Evolutionary conservation across 177 flowering plant species (phyloP), one percentile per base, ranked within the genome.

Genomic region (Vitis hybrid): DNA sequence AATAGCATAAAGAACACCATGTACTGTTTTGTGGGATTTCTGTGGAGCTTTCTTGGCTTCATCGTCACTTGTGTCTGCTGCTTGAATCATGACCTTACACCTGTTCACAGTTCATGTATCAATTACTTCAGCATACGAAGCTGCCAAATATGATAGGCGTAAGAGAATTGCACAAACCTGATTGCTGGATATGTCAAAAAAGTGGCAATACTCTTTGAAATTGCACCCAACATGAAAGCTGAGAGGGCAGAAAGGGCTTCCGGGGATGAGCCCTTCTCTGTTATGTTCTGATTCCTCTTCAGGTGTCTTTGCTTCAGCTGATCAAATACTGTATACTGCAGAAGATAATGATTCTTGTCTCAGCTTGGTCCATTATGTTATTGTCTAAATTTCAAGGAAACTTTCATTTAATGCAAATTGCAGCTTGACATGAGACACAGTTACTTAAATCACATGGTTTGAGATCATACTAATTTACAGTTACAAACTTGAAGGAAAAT

Each of bases 11-110:
- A 80, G 18, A 11, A 80, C 75, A 39, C 74, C 77, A 20, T 70
- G 20, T 13, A 82, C 1, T 45, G 86, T 80, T 73, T 80, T 82
- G 10, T 62, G 59, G 49, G 76, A 52, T 64, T 72, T 84, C 58
- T 1, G 68, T 22, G 13, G 59, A 16, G 52, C 13, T 70, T 73
- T 77, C 65, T 72, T 69, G 11, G 61, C 70, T 60, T 15, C 71
- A 20, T 75, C 79, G 7, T 79, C 78, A 53, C 72, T 59, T 6
- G 81, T 20, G 19, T 82, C 87, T 0, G 78, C 84, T 60, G 87
- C 87, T 78, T 84, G 87, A 71, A 84, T 78, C 86, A 80, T 79
- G 71, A 84, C 86, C 75, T 84, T 84, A 64, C 87, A 84, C 84
- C 87, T 84, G 78, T 53, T 66, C 7, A 2, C 19, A 55, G 9